Evolutionary conservation across 2,329 filamentous ascomycete species (phyloP).

Genomic region (Talaromyces sp.): DNA sequence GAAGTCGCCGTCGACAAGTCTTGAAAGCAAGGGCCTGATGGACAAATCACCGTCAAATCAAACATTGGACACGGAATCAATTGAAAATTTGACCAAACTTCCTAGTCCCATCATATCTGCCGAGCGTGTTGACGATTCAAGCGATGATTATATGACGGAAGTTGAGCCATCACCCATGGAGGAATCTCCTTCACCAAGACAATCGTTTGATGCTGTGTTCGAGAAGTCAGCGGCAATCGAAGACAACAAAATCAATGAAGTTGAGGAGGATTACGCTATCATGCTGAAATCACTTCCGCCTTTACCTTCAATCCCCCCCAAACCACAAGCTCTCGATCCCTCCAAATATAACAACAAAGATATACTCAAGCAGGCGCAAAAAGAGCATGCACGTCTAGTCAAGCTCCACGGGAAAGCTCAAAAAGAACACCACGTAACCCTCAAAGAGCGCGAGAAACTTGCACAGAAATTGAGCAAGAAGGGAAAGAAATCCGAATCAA

Average conservation of each 20-base stretch:
- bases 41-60: neutral
- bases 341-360: constrained; percentile 61
- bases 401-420: constrained; percentile 65
- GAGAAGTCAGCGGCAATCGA: neutral
- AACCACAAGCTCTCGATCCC: constrained; percentile 57
- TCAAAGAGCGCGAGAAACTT: constrained; percentile 37
- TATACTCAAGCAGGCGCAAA: constrained; percentile 65
- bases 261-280: neutral
- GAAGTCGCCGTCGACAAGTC: neutral
- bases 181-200: constrained; percentile 8
- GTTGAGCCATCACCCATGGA: constrained; percentile 14
- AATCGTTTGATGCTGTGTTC: neutral
- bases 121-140: neutral
- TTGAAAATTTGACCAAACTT: constrained; percentile 2
- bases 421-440: constrained; percentile 63
- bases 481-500: constrained; percentile 23
- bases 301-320: constrained; percentile 52
- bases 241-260: neutral
- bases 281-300: constrained; percentile 38
- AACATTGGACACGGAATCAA: neutral
- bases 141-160: neutral
- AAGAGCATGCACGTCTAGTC: constrained; percentile 60
- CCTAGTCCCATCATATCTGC: constrained; percentile 1
- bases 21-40: neutral
- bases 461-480: constrained; percentile 34